These are phyloP conservation scores for Vigna radiata DNA, from an alignment of 306 rosid genomes.

Conservation along the genomic window DNA sequence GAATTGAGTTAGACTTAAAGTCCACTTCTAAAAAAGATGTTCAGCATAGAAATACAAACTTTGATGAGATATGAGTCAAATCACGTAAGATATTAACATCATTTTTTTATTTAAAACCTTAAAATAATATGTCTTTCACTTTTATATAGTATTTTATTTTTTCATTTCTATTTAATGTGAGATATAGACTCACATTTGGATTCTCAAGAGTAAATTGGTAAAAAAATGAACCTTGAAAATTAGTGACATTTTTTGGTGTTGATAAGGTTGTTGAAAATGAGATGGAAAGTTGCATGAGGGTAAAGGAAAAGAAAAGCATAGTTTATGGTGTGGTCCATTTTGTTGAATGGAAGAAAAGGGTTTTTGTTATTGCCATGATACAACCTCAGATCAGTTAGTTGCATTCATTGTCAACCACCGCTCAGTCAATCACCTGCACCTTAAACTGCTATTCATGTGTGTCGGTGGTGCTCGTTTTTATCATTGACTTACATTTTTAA, in stretches of 20 bases:
- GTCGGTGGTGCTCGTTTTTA: neutral
- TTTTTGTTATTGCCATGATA: neutral
- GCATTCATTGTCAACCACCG: conserved; percentile 22
- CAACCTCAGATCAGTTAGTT: neutral
- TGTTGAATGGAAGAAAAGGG: neutral
- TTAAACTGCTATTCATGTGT: neutral
- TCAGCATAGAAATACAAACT: too few species aligned
- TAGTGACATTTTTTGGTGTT: neutral
- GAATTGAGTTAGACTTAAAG: too few species aligned
- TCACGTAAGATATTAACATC: too few species aligned
- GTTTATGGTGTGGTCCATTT: neutral
- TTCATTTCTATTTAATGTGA: too few species aligned
- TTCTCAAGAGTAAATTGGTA: neutral
- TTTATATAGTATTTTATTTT: too few species aligned
- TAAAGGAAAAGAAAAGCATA: neutral
- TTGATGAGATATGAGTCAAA: too few species aligned
- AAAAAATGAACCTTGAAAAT: neutral
- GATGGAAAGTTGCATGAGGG: neutral
- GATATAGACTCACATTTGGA: too few species aligned
- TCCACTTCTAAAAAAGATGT: too few species aligned
- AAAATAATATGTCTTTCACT: too few species aligned
- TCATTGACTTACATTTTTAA: neutral
- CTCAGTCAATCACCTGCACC: neutral
- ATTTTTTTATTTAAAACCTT: too few species aligned
- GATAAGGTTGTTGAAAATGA: conserved; percentile 3